phyloP scores from a whole-genome alignment of 306 rosid genomes.

The Corylus avellana region DNA sequence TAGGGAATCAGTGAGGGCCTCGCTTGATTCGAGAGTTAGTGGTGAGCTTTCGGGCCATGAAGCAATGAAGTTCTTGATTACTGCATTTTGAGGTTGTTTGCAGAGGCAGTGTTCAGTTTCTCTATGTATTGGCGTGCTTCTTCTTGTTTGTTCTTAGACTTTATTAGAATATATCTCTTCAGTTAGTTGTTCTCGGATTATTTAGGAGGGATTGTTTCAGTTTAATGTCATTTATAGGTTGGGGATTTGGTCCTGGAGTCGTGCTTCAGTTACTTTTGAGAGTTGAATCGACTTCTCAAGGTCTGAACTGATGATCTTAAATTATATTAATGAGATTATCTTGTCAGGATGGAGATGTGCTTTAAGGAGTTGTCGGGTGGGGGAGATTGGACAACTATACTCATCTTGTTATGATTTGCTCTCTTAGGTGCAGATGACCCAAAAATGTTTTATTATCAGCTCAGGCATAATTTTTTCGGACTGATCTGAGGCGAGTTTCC shows the following conservation, averaged over 20 bases:
- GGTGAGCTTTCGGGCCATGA: slow-evolving; percentile 6
- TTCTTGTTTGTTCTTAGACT: slow-evolving; percentile 3
- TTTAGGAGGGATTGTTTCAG: neutral
- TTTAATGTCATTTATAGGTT: neutral
- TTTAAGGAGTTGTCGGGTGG: neutral
- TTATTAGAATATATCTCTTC: neutral
- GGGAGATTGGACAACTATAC: neutral
- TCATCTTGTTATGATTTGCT: neutral
- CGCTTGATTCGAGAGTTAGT: neutral
- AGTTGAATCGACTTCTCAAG: neutral
- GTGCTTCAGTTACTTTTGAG: neutral
- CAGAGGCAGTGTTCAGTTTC: slow-evolving; percentile 11
- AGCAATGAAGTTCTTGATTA: slow-evolving; percentile 10
- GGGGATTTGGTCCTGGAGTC: neutral
- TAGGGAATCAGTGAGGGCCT: neutral
- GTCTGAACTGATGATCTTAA: neutral
- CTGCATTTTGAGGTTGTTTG: slow-evolving; percentile 18
- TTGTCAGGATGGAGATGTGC: neutral
- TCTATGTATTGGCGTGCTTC: slow-evolving; percentile 4
- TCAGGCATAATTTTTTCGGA: neutral
- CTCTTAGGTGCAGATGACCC: neutral
- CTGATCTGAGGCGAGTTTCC: neutral
- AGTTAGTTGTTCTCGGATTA: neutral
- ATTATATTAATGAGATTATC: neutral
- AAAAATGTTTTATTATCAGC: neutral